Evolutionary conservation across 2,329 filamentous ascomycete species (phyloP), one percentile per base, ranked within the genome.

Genomic region (Cadophora sp.): DNA sequence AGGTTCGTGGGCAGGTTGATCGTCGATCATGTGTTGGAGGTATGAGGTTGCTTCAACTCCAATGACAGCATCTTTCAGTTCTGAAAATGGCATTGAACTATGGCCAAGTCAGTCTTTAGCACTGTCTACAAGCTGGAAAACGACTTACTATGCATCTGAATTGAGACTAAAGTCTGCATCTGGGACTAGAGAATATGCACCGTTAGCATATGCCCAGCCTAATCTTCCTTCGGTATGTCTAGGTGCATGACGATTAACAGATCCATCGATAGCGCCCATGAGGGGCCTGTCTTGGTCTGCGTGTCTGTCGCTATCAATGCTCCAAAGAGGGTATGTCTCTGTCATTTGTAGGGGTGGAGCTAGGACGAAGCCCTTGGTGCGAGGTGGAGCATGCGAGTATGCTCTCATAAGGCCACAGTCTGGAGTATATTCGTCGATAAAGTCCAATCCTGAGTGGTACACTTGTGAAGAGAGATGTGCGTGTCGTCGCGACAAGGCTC

Each of bases 11-110:
- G 88, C 90, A 31, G 89, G 87, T 53, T 86, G 80, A 66, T 86
- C 87, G 77, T 91, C 88, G 75, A 97, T 88, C 73, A 97, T 87
- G 68, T 90, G 89, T 79, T 91, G 87, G 72, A 99, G 87, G 79
- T 96, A 98, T 80, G 97, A 92, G 64, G 92, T 91, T 66, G 95
- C 96, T 83, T 97, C 94, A 76, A 98, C 89, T 72, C 91, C 94
- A 75, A 97, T 87, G 64, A 90, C 87, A 69, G 88, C 88, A 78
- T 90, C 55, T 66, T 69, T 56, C 5, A 69, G 24, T 7, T 69
- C 68, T 19, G 62, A 46, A 60, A 70, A 67, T 7, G 61, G 62
- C 53, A 63, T 67, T 6, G 59, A 61, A 34, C 67, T 69, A 24
- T 29, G 11, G 4, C 19, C 1, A 29, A 34, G 55, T 65, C 29